Base-by-base conservation (phyloP, 176 grass and related monocot species). In the Bromus sterilis region DNA sequence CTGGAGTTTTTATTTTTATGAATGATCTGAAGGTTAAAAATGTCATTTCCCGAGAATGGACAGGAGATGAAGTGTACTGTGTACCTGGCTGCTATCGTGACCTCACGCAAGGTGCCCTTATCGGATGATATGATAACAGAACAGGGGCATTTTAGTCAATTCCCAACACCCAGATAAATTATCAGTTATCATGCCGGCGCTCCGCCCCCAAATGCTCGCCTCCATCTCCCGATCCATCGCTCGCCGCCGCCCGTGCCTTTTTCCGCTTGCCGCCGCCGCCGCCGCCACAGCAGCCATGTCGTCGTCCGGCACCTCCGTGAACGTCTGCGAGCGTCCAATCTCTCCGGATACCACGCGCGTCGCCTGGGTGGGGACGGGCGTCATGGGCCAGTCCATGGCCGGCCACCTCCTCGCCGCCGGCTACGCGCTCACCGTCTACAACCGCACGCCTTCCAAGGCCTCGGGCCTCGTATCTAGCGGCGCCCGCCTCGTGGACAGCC, bases 341-440 rank as follows among this genome's bases (percentile, higher is more conserved):
- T 74, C 75, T 25, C 84, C 90, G 67, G 80, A 80, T 42, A 79
- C 84, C 68, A 94, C 86, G 63, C 90, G 92, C 18, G 24, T 94
- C 69, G 92, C 87, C 48, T 97, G 95, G 90, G 93, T 94, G 75
- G 95, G 95, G 79, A 97, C 92, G 56, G 92, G 95, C 56, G 87
- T 97, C 61, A 97, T 91, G 95, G 95, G 94, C 76, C 89, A 87
- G 79, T 88, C 91, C 86, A 98, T 98, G 95, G 95, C 95, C 26
- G 85, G 75, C 29, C 92, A 98, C 84, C 90, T 98, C 66, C 86
- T 98, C 60, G 68, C 84, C 61, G 92, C 92, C 44, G 92, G 95
- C 18, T 98, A 91, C 88, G 53, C 82, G 61, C 81, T 98, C 71
- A 98, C 90, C 74, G 95, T 93, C 7, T 98, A 87, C 85, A 94